Evolutionary conservation across 352 stramenopile species (phyloP), one percentile per base, ranked within the genome.

Genomic region (Globisporangium middletonii): DNA sequence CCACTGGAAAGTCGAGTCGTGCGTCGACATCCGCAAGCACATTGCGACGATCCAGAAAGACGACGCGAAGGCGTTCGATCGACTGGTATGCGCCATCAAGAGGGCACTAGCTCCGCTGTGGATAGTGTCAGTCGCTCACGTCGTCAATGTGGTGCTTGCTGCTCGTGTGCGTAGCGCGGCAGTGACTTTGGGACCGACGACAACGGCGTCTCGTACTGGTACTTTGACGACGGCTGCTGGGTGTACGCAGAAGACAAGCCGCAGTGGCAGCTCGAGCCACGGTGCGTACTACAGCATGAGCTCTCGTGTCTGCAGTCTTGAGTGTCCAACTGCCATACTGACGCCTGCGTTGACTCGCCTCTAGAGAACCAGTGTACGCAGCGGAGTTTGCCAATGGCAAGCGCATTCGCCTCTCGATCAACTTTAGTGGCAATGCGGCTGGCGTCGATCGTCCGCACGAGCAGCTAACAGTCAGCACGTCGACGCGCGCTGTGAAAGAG

Each of bases 181-280:
- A 81, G 75, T 30, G 72, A 83, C 15, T 79, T 93, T 33, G 85
- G 85, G 45, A 80, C 72, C 28, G 85, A 95, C 50, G 85, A 95
- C 49, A 69, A 79, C 6, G 83, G 83, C 11, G 63, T 78, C 1
- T 73, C 77, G 43, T 95, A 95, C 59, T 95, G 83, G 85, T 91
- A 93, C 67, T 93, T 93, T 63, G 71, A 86, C 53, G 85, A 95
- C 62, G 79, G 60, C 48, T 92, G 83, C 54, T 95, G 85, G 85
- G 72, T 95, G 43, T 95, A 91, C 55, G 83, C 83, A 1, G 85
- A 95, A 64, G 75, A 91, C 33, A 80, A 77, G 37, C 77, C 80
- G 0, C 60, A 56, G 13, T 92, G 82, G 83, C 76, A 91, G 62
- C 47, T 67, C 11, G 63, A 77, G 55, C 59, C 68, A 53, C 30